Evolutionary conservation across 306 rosid species (phyloP).

Genomic region (Lathyrus oleraceus): DNA sequence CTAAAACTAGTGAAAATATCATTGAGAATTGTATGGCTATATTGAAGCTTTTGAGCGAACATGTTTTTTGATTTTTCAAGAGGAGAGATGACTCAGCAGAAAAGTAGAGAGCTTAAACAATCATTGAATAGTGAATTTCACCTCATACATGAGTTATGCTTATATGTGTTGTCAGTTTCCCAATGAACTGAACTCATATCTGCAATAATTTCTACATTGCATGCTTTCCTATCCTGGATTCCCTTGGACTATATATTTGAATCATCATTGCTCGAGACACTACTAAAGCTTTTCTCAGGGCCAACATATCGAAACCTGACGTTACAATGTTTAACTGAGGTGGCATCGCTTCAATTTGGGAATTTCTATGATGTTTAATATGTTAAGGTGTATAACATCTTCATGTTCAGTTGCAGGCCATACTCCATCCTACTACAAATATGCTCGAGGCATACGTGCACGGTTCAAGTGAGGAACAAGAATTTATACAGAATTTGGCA

Average conservation of each 20-base stretch:
- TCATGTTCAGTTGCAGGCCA: slow-evolving; percentile 88
- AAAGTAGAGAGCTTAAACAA: slow-evolving; percentile 53
- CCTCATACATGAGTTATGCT: slow-evolving; percentile 96
- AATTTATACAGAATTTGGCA: slow-evolving; percentile 90
- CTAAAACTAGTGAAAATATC: slow-evolving; percentile 92
- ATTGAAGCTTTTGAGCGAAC: slow-evolving; percentile 66
- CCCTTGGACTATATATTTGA: slow-evolving; percentile 97
- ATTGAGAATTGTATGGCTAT: slow-evolving; percentile 96
- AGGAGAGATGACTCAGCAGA: slow-evolving; percentile 59
- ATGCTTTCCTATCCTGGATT: slow-evolving; percentile 98
- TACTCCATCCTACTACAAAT: slow-evolving; percentile 79
- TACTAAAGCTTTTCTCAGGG: slow-evolving; percentile 77
- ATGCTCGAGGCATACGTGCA: slow-evolving; percentile 85
- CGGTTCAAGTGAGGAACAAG: slow-evolving; percentile 91
- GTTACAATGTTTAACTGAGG: slow-evolving; percentile 94
- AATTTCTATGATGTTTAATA: slow-evolving; percentile 75
- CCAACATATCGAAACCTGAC: slow-evolving; percentile 86
- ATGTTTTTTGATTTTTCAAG: slow-evolving; percentile 58
- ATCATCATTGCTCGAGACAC: slow-evolving; percentile 94
- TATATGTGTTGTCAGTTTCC: slow-evolving; percentile 88
- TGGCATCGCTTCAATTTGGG: slow-evolving; percentile 84
- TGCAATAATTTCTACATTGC: slow-evolving; percentile 87
- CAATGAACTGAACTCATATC: slow-evolving; percentile 91
- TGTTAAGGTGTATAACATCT: slow-evolving; percentile 80
- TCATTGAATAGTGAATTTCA: slow-evolving; percentile 89